These are phyloP conservation scores for Annulohypoxylon nitens DNA, from an alignment of 495 filamentous ascomycete genomes.

Conservation along the genomic window DNA sequence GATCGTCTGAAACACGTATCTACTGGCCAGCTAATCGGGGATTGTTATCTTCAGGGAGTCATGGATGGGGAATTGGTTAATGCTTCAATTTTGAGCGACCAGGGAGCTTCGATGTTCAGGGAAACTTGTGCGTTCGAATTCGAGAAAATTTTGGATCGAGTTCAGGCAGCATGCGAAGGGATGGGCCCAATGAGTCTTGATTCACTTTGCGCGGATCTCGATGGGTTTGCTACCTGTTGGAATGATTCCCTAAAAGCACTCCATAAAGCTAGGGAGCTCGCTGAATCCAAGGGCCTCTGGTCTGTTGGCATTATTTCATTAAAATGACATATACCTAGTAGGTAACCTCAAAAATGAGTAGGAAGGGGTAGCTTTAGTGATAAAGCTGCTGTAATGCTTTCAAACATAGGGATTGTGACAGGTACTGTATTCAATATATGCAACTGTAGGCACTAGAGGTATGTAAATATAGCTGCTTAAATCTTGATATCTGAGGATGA, in stretches of 20 bases:
- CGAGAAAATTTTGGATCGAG: not conserved
- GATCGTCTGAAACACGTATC: not conserved
- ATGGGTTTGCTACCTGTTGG: not conserved
- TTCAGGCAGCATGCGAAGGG: not conserved
- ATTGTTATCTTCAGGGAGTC: constrained; percentile 5
- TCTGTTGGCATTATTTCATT: not conserved
- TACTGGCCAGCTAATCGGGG: constrained; percentile 1
- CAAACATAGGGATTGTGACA: no score
- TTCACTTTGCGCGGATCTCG: not conserved
- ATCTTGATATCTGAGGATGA: no score
- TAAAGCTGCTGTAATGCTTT: no score
- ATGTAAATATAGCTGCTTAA: no score
- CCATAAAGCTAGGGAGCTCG: not conserved
- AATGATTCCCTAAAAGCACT: not conserved
- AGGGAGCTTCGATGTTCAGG: not conserved
- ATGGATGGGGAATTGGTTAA: constrained; percentile 1
- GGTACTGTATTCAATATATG: no score
- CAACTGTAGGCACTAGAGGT: no score
- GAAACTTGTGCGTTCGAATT: not conserved
- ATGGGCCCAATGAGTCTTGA: not conserved
- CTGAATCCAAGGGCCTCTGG: not conserved
- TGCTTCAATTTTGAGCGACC: not conserved
- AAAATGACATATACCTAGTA: not conserved
- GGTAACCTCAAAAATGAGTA: no score
- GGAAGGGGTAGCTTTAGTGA: no score